phyloP scores from a whole-genome alignment of 2,329 filamentous ascomycete species.

The Pseudocercospora musae region DNA sequence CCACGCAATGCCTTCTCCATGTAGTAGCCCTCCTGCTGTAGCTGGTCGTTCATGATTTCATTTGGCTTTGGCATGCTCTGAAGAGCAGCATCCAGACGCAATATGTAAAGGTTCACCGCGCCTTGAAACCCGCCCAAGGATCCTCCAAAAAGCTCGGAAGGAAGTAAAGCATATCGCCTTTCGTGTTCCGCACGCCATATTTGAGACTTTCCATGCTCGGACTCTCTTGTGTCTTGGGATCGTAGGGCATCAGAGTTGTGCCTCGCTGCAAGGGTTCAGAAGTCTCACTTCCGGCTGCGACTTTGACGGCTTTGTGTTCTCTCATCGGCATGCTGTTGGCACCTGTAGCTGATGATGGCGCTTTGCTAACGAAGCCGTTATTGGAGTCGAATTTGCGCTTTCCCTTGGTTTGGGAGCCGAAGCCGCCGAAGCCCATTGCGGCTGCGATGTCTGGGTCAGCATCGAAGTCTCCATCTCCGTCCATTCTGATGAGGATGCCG shows the following conservation, averaged over 20 bases:
- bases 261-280: background rate
- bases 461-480: conserved; percentile 36
- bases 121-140: conserved; percentile 57
- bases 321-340: conserved; percentile 30
- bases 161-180: conserved; percentile 67
- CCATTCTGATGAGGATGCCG: conserved; percentile 13
- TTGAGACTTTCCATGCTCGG: conserved; percentile 38
- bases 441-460: conserved; percentile 58
- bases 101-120: too few species aligned
- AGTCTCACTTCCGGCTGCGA: background rate
- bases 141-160: conserved; percentile 67
- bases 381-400: conserved; percentile 65
- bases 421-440: conserved; percentile 70
- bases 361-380: conserved; percentile 42
- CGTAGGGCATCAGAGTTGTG: background rate
- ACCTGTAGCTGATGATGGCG: conserved; percentile 35
- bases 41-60: too few species aligned
- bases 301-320: background rate
- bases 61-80: too few species aligned
- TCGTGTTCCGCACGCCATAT: conserved; percentile 43
- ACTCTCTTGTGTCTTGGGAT: conserved; percentile 9
- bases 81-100: too few species aligned
- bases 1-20: too few species aligned
- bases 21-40: too few species aligned
- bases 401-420: conserved; percentile 63